phyloP scores from a whole-genome alignment of 2,329 filamentous ascomycete genomes.

The Dryadomyces quercivorus region DNA sequence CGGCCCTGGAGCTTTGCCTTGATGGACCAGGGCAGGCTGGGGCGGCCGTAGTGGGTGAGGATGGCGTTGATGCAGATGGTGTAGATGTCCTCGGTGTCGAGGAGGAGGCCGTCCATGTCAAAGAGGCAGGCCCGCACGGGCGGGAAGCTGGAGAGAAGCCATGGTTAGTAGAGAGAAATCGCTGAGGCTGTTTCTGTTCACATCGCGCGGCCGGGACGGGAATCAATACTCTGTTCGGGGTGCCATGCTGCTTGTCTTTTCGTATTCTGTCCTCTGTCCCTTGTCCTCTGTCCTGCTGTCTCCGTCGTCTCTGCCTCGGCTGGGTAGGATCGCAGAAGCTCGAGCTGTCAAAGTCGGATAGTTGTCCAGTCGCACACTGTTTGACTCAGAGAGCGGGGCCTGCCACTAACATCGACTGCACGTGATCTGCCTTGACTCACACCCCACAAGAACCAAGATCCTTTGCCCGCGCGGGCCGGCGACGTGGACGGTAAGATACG shows the following conservation, averaged over 20 bases:
- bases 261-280: too few species aligned
- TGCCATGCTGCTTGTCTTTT: constrained; percentile 17
- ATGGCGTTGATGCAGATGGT: constrained; percentile 73
- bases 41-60: constrained; percentile 61
- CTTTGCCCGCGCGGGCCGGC: too few species aligned
- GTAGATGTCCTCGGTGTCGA: constrained; percentile 88
- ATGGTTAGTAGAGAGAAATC: background rate
- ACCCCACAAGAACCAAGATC: background rate
- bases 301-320: background rate
- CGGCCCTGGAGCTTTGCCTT: constrained; percentile 71
- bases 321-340: too few species aligned
- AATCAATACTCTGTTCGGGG: constrained; percentile 19
- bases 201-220: too few species aligned
- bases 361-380: too few species aligned
- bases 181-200: too few species aligned
- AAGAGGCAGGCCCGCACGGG: constrained; percentile 86
- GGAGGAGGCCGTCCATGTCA: constrained; percentile 95
- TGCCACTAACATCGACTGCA: too few species aligned
- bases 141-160: constrained; percentile 44
- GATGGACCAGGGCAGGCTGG: constrained; percentile 77
- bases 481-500: too few species aligned
- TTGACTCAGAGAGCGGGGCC: too few species aligned
- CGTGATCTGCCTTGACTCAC: too few species aligned
- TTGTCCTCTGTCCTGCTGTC: too few species aligned
- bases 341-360: too few species aligned